A percentile compares a stretch with the other conserved stretches of the same genome.
phyloP scores from a whole-genome alignment of 169 alveolate species.

The Plasmodium vivax region DNA sequence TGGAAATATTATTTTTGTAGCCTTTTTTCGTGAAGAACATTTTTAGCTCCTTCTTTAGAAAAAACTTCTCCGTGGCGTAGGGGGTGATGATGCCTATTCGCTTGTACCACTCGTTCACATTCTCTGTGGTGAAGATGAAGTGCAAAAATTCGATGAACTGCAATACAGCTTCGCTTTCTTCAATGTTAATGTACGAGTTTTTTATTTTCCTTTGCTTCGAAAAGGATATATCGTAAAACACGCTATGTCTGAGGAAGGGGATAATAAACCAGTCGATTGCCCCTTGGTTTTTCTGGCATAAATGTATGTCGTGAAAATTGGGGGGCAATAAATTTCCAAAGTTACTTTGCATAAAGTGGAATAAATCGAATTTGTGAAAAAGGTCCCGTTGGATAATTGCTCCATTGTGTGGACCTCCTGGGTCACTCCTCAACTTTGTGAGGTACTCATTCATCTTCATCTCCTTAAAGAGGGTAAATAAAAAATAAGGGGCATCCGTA shows the following conservation, averaged over 20 bases:
- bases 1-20: constrained; percentile 43
- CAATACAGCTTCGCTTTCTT: constrained; percentile 71
- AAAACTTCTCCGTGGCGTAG: constrained; percentile 80
- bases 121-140: constrained; percentile 77
- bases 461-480: constrained; percentile 21
- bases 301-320: constrained; percentile 19
- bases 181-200: constrained; percentile 72
- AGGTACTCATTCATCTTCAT: constrained; percentile 15
- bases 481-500: constrained; percentile 71
- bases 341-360: constrained; percentile 24
- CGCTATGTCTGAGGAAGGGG: constrained; percentile 77
- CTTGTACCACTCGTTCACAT: constrained; percentile 22
- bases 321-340: constrained; percentile 40
- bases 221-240: constrained; percentile 74
- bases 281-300: constrained; percentile 47
- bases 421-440: not conserved
- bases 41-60: constrained; percentile 73
- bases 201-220: constrained; percentile 38
- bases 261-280: constrained; percentile 77
- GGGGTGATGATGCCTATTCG: constrained; percentile 85
- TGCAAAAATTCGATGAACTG: constrained; percentile 74
- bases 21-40: constrained; percentile 25
- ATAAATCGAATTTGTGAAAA: constrained; percentile 44
- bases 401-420: not conserved
- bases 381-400: constrained; percentile 27